Conservation (phyloP, 371 early-diverging fungal species). For the Encephalitozoon romaleae region DNA sequence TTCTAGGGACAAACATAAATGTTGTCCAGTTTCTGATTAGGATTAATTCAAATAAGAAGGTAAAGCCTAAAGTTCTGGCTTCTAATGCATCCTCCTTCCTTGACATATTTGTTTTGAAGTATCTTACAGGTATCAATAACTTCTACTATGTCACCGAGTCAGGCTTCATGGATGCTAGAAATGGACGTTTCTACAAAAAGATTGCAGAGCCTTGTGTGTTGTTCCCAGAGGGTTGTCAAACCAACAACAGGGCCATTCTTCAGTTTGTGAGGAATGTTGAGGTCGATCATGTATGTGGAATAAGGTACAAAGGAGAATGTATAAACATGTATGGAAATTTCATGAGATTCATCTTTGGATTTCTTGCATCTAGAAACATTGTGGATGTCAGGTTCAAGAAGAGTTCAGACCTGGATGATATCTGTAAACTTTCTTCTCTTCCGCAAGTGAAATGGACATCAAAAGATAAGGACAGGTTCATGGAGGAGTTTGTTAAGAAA, state of each 20-base stretch:
- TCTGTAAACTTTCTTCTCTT: background rate
- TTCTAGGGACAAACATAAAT: background rate
- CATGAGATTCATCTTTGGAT: slow-evolving; percentile 28
- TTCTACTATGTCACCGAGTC: slow-evolving; percentile 17
- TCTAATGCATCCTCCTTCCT: slow-evolving; percentile 33
- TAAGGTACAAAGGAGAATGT: slow-evolving; percentile 45
- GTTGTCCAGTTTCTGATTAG: background rate
- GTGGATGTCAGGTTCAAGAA: slow-evolving; percentile 36
- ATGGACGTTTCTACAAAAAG: background rate
- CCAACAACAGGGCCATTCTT: slow-evolving; percentile 49
- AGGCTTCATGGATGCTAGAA: background rate
- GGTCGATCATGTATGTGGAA: slow-evolving; percentile 36
- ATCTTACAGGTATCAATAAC: slow-evolving; percentile 16
- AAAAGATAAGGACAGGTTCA: slow-evolving; percentile 32
- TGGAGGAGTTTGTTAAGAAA: background rate
- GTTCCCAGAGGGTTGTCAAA: slow-evolving; percentile 43
- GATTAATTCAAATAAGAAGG: background rate
- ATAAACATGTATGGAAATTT: slow-evolving; percentile 43
- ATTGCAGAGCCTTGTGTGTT: background rate
- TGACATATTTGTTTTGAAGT: slow-evolving; percentile 39
- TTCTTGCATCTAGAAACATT: slow-evolving; percentile 35
- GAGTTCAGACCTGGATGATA: background rate
- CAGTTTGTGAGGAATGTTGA: background rate
- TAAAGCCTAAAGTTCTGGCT: background rate
- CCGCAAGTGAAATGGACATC: slow-evolving; percentile 30